Conservation (phyloP, 352 stramenopile species). For the Pythium pectinolyticum region DNA sequence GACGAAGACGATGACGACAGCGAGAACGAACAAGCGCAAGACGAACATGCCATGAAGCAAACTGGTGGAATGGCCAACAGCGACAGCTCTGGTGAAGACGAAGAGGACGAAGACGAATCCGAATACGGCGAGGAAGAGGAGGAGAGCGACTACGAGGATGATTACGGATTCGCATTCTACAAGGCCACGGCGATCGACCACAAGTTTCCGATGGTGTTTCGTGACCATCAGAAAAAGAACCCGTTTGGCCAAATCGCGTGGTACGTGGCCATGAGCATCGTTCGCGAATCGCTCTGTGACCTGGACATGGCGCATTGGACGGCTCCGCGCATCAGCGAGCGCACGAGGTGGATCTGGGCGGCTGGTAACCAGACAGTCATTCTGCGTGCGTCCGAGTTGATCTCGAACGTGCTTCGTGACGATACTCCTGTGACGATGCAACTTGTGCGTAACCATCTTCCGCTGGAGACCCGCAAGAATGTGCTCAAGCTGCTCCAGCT, state of each 20-base stretch:
- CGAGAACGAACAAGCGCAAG: too few relatives aligned
- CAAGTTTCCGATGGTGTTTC: neutral
- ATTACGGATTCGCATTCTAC: neutral
- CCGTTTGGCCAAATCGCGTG: conserved; percentile 6
- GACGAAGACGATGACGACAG: too few relatives aligned
- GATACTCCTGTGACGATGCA: neutral
- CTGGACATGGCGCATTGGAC: neutral
- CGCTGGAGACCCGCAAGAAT: neutral
- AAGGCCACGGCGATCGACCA: neutral
- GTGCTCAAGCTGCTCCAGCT: neutral
- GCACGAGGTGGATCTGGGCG: neutral
- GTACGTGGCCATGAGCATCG: conserved; percentile 4
- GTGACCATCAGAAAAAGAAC: neutral
- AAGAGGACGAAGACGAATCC: too few relatives aligned
- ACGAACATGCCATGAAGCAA: too few relatives aligned
- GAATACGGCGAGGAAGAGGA: too few relatives aligned
- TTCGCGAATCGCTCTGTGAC: neutral
- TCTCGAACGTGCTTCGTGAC: neutral
- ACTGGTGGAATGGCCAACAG: too few relatives aligned
- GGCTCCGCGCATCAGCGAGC: neutral
- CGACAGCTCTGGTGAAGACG: too few relatives aligned
- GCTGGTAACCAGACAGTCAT: neutral
- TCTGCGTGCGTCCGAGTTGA: neutral
- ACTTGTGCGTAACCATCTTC: neutral
- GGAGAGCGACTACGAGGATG: too few relatives aligned